These are phyloP conservation scores for Leucoagaricus sp. DNA, from an alignment of 1,284 basidiomycete genomes.

Conservation along the genomic window DNA sequence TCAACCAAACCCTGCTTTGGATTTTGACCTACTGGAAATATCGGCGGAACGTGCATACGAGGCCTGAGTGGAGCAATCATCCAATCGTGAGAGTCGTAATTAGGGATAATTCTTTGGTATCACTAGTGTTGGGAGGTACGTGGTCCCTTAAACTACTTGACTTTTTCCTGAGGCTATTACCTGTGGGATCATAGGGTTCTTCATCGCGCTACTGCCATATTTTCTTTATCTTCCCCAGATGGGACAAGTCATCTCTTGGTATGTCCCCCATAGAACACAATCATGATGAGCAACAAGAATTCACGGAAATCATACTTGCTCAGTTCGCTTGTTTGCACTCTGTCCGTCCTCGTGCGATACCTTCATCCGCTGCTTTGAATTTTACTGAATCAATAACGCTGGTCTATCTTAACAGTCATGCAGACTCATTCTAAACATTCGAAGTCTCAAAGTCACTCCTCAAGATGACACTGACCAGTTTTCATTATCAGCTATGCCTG, in stretches of 20 bases:
- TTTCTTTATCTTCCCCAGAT: not conserved
- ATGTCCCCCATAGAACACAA: not conserved
- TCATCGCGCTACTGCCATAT: not conserved
- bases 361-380: no score
- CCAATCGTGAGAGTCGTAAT: not conserved
- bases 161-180: not conserved
- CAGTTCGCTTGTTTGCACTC: not conserved
- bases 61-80: not conserved
- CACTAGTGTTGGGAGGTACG: not conserved
- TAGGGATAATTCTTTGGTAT: slow-evolving; percentile 6
- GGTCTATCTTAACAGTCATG: no score
- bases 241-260: slow-evolving; percentile 1
- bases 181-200: not conserved
- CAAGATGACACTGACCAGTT: no score
- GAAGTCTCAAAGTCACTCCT: no score
- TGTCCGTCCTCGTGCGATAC: not conserved
- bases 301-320: not conserved
- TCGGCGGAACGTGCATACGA: not conserved
- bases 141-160: no score
- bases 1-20: not conserved
- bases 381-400: no score
- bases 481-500: no score
- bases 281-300: not conserved
- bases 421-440: no score
- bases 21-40: not conserved